A percentile compares a stretch with the other conserved stretches of the same genome.
phyloP scores from a whole-genome alignment of 768 basidiomycete species.

The Leucocoprinus leucothites region DNA sequence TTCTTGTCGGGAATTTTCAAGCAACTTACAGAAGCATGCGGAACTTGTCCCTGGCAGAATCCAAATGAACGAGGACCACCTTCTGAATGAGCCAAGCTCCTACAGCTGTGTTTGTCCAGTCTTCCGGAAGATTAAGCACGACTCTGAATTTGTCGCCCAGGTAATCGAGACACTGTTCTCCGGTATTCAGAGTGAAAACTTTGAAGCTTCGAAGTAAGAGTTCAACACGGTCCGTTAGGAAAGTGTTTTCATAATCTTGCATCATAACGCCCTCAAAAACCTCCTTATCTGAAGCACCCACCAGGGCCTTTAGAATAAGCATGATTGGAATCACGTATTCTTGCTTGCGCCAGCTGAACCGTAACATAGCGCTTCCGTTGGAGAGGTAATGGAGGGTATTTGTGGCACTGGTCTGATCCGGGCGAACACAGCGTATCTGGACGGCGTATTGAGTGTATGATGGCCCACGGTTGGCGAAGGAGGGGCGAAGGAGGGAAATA shows the following conservation, averaged over 20 bases:
- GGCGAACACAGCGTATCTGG: conserved; percentile 91
- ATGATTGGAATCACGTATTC: conserved; percentile 99
- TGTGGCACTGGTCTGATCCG: conserved; percentile 90
- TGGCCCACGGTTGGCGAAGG: conserved; percentile 89
- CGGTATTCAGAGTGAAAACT: conserved; percentile 82
- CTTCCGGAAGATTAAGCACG: conserved; percentile 86
- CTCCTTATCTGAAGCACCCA: conserved; percentile 90
- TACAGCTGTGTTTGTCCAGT: conserved; percentile 81
- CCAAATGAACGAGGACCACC: conserved; percentile 87
- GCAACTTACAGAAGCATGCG: conserved; percentile 81
- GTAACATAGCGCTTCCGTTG: conserved; percentile 93
- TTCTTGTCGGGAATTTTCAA: not conserved
- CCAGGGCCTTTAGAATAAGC: conserved; percentile 91
- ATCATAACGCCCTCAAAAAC: conserved; percentile 96
- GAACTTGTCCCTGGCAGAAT: conserved; percentile 89
- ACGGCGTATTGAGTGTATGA: conserved; percentile 94
- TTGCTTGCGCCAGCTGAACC: conserved; percentile 96
- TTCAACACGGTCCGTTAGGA: conserved; percentile 96
- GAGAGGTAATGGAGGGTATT: conserved; percentile 98
- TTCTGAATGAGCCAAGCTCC: conserved; percentile 83
- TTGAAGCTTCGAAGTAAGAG: conserved; percentile 93
- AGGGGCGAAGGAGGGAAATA: conserved; percentile 86
- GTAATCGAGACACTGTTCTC: conserved; percentile 90
- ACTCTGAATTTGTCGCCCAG: conserved; percentile 96
- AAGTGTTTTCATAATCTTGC: conserved; percentile 96